Conservation (phyloP, 768 basidiomycete species). For the Russula dissimulans region DNA sequence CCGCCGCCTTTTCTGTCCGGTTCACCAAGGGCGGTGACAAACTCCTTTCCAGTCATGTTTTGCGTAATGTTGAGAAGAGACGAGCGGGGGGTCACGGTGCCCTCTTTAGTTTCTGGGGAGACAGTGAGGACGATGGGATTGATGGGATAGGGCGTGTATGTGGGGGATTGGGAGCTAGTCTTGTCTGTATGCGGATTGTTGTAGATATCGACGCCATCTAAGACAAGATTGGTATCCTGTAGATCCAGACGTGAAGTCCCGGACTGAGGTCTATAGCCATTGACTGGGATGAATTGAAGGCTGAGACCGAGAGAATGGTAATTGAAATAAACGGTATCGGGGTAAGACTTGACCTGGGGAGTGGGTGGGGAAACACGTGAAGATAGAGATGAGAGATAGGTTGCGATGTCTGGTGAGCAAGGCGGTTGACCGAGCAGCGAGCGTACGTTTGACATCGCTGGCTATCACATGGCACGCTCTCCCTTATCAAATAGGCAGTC, state of each 20-base stretch:
- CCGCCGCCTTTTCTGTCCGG: conserved; percentile 90
- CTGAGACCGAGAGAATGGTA: conserved; percentile 75
- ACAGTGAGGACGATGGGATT: conserved; percentile 45
- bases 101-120: conserved; percentile 19
- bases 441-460: conserved; percentile 14
- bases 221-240: conserved; percentile 38
- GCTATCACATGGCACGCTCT: neutral
- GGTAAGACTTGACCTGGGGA: conserved; percentile 71
- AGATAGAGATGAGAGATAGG: conserved; percentile 33
- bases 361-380: conserved; percentile 19
- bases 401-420: conserved; percentile 34
- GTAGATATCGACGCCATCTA: conserved; percentile 80
- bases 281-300: conserved; percentile 59
- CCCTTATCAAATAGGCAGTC: neutral
- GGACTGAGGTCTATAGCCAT: conserved; percentile 50
- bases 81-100: conserved; percentile 30
- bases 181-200: conserved; percentile 38
- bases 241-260: conserved; percentile 40
- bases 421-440: conserved; percentile 46
- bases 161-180: conserved; percentile 31
- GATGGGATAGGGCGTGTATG: conserved; percentile 49
- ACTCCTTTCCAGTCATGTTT: conserved; percentile 63
- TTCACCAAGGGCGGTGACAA: conserved; percentile 71
- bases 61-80: conserved; percentile 34
- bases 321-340: conserved; percentile 83